Percentiles rank a stretch among this genome's conserved stretches.
These are phyloP conservation scores for Coriolopsis trogii DNA, from an alignment of 1,284 basidiomycete species.

Conservation along the genomic window DNA sequence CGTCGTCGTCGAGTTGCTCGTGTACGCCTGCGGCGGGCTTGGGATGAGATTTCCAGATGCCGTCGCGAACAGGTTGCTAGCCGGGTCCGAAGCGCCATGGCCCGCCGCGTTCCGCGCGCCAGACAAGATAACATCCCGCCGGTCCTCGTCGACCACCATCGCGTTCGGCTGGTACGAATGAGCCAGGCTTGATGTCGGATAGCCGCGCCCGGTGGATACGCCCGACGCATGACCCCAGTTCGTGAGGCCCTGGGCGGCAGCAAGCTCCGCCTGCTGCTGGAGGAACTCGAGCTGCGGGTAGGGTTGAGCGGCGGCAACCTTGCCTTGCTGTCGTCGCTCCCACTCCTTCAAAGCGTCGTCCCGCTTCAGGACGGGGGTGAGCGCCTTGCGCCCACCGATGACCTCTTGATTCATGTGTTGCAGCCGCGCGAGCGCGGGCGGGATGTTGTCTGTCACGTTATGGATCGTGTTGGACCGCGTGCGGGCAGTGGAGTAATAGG, in stretches of 20 bases:
- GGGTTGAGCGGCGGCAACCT: conserved; percentile 63
- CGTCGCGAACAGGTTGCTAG: conserved; percentile 45
- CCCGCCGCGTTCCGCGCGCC: conserved; percentile 73
- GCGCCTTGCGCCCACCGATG: conserved; percentile 77
- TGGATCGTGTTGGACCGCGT: conserved; percentile 89
- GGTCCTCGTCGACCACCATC: conserved; percentile 65
- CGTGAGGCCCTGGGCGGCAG: conserved; percentile 58
- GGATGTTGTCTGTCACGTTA: conserved; percentile 87
- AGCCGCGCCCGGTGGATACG: conserved; percentile 60
- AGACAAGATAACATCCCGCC: conserved; percentile 72
- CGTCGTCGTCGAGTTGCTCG: conserved; percentile 50
- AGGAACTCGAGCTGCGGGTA: conserved; percentile 89
- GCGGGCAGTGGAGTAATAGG: conserved; percentile 66
- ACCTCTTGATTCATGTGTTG: conserved; percentile 90
- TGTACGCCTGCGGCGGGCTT: conserved; percentile 73
- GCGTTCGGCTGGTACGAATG: conserved; percentile 62
- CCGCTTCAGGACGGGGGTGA: conserved; percentile 88
- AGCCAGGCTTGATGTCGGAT: conserved; percentile 70
- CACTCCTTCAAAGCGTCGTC: conserved; percentile 91
- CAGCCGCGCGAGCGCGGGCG: conserved; percentile 86
- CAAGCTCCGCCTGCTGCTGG: conserved; percentile 90
- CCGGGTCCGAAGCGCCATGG: conserved; percentile 55
- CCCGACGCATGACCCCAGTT: conserved; percentile 50
- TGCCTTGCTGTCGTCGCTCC: conserved; percentile 80
- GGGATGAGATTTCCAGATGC: conserved; percentile 55